phyloP scores from a whole-genome alignment of 495 filamentous ascomycete species.

The Neurospora sp. region DNA sequence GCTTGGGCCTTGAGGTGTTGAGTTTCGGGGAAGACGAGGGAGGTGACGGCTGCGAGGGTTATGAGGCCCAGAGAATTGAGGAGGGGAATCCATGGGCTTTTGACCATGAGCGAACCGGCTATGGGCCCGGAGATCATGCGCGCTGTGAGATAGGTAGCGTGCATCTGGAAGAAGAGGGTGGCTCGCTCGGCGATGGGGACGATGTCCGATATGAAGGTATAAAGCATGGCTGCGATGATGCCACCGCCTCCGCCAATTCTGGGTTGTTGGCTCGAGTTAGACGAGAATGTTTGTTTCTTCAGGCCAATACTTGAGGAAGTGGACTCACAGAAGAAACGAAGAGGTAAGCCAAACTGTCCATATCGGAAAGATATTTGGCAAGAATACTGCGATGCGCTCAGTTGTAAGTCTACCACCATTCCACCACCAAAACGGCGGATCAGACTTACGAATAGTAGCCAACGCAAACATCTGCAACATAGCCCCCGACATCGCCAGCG shows the following conservation, averaged over 20 bases:
- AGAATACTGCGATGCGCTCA: constrained; percentile 8
- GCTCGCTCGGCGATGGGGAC: constrained; percentile 13
- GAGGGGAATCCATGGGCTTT: constrained; percentile 16
- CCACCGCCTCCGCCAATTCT: constrained; percentile 22
- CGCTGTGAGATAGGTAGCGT: constrained; percentile 14
- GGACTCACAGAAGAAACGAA: constrained; percentile 15
- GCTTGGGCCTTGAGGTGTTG: constrained; percentile 13
- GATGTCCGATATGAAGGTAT: constrained; percentile 24
- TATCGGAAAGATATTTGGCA: constrained; percentile 20
- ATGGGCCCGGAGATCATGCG: constrained; percentile 18
- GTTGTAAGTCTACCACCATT: not conserved
- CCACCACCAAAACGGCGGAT: too few relatives aligned
- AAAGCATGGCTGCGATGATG: constrained; percentile 23
- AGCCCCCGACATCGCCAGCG: constrained; percentile 12
- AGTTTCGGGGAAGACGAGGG: constrained; percentile 19
- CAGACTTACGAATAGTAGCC: constrained; percentile 13
- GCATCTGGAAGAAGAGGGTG: constrained; percentile 21
- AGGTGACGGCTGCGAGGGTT: constrained; percentile 1
- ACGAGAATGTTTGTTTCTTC: not conserved
- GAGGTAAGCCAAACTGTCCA: constrained; percentile 17
- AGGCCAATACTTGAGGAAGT: not conserved
- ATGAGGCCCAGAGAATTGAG: constrained; percentile 8
- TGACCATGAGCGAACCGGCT: constrained; percentile 14
- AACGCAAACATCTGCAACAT: constrained; percentile 4
- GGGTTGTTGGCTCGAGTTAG: not conserved